phyloP scores from a whole-genome alignment of 352 stramenopile genomes.

The Thalassiosira exigua region DNA sequence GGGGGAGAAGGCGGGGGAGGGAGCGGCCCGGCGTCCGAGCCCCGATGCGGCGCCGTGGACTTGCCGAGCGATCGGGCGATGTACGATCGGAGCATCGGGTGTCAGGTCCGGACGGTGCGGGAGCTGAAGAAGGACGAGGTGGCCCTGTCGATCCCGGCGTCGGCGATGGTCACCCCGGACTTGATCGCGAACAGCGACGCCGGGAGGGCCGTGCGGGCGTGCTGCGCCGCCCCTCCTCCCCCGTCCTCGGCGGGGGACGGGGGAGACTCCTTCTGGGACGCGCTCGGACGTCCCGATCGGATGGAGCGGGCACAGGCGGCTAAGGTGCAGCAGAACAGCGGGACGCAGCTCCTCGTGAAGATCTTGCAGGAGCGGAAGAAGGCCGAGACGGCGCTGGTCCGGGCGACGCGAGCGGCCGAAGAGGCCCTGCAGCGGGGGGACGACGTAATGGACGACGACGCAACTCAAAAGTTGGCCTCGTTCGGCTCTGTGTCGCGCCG shows the following conservation, averaged over 20 bases:
- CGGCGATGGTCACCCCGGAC: conserved; percentile 80
- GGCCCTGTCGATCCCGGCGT: conserved; percentile 67
- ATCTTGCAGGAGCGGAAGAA: conserved; percentile 83
- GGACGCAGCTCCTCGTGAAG: conserved; percentile 81
- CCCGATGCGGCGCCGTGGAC: conserved; percentile 76
- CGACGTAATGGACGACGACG: not conserved
- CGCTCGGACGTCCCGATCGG: conserved; percentile 67
- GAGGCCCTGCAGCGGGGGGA: conserved; percentile 26
- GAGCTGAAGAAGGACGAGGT: conserved; percentile 82
- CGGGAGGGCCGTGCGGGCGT: conserved; percentile 70
- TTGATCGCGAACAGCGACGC: conserved; percentile 82
- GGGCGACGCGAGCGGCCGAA: conserved; percentile 28
- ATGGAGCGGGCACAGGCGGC: conserved; percentile 55
- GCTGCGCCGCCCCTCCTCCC: conserved; percentile 35
- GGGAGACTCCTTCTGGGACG: conserved; percentile 68
- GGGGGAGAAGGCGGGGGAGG: not conserved
- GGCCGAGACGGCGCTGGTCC: conserved; percentile 63
- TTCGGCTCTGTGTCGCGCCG: conserved; percentile 63
- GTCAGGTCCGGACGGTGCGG: conserved; percentile 72
- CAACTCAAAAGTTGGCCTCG: conserved; percentile 54
- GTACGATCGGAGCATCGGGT: conserved; percentile 84
- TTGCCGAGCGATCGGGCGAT: conserved; percentile 61
- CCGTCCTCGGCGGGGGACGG: conserved; percentile 3
- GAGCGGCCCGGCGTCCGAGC: conserved; percentile 18
- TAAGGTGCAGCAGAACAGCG: conserved; percentile 67